These are phyloP conservation scores for Nakataea oryzae DNA, from an alignment of 2,329 filamentous ascomycete genomes.

Conservation along the genomic window DNA sequence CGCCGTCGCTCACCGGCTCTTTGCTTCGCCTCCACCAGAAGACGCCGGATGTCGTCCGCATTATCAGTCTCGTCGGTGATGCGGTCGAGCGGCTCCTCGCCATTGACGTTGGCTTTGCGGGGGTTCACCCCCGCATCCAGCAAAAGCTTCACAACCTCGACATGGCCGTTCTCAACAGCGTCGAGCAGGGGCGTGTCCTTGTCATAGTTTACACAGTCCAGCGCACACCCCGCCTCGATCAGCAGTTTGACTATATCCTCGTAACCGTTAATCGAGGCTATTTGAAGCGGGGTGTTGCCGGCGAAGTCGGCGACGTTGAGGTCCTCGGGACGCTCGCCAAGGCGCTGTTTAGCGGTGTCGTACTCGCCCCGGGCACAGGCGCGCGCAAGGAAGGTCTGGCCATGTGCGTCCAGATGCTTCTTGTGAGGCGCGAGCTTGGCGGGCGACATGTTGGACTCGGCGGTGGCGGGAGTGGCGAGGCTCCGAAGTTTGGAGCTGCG, in stretches of 20 bases:
- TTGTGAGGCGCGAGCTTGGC: slow-evolving; percentile 64
- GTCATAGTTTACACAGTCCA: slow-evolving; percentile 69
- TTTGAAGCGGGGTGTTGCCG: slow-evolving; percentile 91
- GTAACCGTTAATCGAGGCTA: slow-evolving; percentile 79
- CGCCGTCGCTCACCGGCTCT: slow-evolving; percentile 41
- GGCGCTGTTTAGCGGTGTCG: slow-evolving; percentile 63
- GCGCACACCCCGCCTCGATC: slow-evolving; percentile 72
- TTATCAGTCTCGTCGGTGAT: slow-evolving; percentile 67
- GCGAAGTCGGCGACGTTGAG: slow-evolving; percentile 86
- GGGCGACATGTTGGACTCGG: slow-evolving; percentile 53
- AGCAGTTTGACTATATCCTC: slow-evolving; percentile 80
- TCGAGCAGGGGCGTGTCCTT: slow-evolving; percentile 92
- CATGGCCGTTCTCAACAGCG: slow-evolving; percentile 88
- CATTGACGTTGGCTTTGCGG: slow-evolving; percentile 80
- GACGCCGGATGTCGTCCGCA: slow-evolving; percentile 65
- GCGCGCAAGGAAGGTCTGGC: slow-evolving; percentile 80
- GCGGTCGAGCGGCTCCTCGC: slow-evolving; percentile 82
- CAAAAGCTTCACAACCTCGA: slow-evolving; percentile 77
- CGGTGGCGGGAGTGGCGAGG: slow-evolving; percentile 42
- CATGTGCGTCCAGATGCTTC: slow-evolving; percentile 84
- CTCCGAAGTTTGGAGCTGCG: slow-evolving; percentile 47
- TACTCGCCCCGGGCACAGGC: slow-evolving; percentile 81
- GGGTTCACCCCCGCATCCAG: slow-evolving; percentile 85
- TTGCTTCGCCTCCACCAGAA: slow-evolving; percentile 50
- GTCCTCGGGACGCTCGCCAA: slow-evolving; percentile 74